These are phyloP conservation scores for Hypoxylon sp. DNA, from an alignment of 2,329 filamentous ascomycete species.

Conservation along the genomic window DNA sequence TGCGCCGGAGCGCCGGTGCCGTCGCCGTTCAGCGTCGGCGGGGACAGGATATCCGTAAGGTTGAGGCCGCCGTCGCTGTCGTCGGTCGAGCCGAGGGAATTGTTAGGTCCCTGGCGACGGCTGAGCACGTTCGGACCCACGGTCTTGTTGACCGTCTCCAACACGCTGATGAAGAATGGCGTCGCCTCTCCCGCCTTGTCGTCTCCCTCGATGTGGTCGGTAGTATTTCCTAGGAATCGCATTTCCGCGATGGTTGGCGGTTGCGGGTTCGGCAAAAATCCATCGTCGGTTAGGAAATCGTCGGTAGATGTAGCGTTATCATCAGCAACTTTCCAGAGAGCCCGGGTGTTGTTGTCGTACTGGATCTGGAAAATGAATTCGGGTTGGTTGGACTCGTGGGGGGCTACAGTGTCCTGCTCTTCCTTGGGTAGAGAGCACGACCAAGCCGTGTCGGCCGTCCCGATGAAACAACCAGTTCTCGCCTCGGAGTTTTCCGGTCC, in stretches of 20 bases:
- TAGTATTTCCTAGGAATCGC: constrained; percentile 85
- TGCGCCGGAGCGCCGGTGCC: constrained; percentile 78
- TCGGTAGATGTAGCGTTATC: constrained; percentile 32
- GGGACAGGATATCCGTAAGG: constrained; percentile 68
- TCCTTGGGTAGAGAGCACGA: constrained; percentile 88
- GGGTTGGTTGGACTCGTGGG: constrained; percentile 75
- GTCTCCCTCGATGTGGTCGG: constrained; percentile 74
- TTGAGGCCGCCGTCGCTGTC: constrained; percentile 53
- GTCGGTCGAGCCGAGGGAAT: constrained; percentile 39
- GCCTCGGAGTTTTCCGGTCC: constrained; percentile 74
- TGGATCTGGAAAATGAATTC: constrained; percentile 85
- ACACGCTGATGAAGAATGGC: constrained; percentile 82
- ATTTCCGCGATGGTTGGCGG: constrained; percentile 76
- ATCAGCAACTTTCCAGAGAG: constrained; percentile 63
- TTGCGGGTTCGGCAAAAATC: constrained; percentile 64
- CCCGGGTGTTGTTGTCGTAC: constrained; percentile 70
- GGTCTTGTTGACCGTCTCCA: constrained; percentile 45
- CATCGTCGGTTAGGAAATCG: constrained; percentile 42
- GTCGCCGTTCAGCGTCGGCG: constrained; percentile 71
- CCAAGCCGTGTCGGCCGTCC: constrained; percentile 75
- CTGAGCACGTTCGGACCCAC: constrained; percentile 48
- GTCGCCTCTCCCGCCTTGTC: constrained; percentile 86
- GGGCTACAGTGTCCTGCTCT: constrained; percentile 71
- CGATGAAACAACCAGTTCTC: constrained; percentile 77
- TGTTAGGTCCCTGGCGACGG: constrained; percentile 48